phyloP scores from a whole-genome alignment of 2,329 filamentous ascomycete species.

The Cyphellophora europaea region DNA sequence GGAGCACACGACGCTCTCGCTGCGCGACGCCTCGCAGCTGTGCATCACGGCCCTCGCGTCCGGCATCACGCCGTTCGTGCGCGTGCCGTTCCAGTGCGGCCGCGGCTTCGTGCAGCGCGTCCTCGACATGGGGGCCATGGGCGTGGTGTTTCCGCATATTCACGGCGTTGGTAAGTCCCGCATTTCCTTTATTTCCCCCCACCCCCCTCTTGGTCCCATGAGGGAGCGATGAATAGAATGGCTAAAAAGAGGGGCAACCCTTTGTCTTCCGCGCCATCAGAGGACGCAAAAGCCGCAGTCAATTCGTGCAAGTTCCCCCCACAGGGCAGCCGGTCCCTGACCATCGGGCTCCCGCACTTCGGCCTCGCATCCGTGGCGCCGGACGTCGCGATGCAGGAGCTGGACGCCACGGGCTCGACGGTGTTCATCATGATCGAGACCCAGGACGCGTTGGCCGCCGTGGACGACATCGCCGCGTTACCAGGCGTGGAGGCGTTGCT shows the following conservation, averaged over 20 bases:
- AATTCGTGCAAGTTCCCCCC: conserved; percentile 2
- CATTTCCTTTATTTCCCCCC: too few relatives aligned
- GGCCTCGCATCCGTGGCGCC: neutral
- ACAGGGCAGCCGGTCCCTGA: conserved; percentile 1
- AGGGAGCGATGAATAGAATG: too few relatives aligned
- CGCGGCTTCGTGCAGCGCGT: conserved; percentile 17
- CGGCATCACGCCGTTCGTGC: conserved; percentile 12
- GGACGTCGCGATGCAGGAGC: neutral
- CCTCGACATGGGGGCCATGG: conserved; percentile 5
- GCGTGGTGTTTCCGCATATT: conserved; percentile 5
- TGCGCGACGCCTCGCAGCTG: conserved; percentile 22
- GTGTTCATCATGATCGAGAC: conserved; percentile 8
- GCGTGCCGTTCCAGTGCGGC: conserved; percentile 20
- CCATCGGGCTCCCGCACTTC: conserved; percentile 2
- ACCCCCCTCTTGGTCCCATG: too few relatives aligned
- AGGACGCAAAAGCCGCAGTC: too few relatives aligned
- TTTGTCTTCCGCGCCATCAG: too few relatives aligned
- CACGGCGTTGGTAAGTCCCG: conserved; percentile 2
- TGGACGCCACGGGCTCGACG: neutral
- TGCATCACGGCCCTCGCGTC: conserved; percentile 19
- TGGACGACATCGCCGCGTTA: conserved; percentile 5
- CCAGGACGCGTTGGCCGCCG: conserved; percentile 1
- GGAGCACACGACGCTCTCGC: conserved; percentile 25
- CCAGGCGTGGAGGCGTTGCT: conserved; percentile 4
- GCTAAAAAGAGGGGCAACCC: too few relatives aligned